These are phyloP conservation scores for Carex kokanica DNA, from an alignment of 176 grass and related monocot species.

Conservation along the genomic window DNA sequence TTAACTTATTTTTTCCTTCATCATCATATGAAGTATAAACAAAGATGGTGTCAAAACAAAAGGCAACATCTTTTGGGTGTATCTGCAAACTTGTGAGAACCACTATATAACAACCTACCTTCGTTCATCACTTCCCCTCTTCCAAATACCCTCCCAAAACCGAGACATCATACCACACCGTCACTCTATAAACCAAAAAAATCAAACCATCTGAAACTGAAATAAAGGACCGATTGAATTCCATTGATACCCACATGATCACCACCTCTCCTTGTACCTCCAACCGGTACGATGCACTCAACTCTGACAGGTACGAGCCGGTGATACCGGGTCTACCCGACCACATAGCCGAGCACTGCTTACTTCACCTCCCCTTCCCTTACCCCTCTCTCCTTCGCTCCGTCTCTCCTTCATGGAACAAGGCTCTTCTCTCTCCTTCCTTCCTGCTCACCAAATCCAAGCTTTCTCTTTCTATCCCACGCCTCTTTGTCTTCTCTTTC, in stretches of 20 bases:
- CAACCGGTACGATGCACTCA: conserved; percentile 31
- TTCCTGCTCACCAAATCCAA: not conserved
- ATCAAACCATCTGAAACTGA: not conserved
- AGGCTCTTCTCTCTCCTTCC: conserved; percentile 47
- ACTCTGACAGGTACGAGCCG: conserved; percentile 27
- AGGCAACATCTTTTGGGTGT: not conserved
- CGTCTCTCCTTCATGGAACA: conserved; percentile 87
- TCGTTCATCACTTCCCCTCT: not conserved
- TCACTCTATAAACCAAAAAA: conserved; percentile 6
- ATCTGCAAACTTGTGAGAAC: not conserved
- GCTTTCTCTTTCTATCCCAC: conserved; percentile 45
- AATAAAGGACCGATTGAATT: not conserved
- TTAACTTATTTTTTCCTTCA: not conserved
- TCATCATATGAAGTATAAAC: not conserved
- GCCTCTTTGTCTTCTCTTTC: conserved; percentile 83
- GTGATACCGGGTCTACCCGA: conserved; percentile 76
- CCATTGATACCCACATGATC: conserved; percentile 18
- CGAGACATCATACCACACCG: not conserved
- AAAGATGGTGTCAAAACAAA: not conserved
- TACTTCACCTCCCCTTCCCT: conserved; percentile 95
- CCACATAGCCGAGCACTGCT: conserved; percentile 96
- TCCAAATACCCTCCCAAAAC: not conserved
- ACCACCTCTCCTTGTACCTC: not conserved
- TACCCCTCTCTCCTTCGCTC: conserved; percentile 86
- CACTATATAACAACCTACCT: conserved; percentile 22